Conservation (phyloP, 208 protist genomes). For the Porcisia deanei region DNA sequence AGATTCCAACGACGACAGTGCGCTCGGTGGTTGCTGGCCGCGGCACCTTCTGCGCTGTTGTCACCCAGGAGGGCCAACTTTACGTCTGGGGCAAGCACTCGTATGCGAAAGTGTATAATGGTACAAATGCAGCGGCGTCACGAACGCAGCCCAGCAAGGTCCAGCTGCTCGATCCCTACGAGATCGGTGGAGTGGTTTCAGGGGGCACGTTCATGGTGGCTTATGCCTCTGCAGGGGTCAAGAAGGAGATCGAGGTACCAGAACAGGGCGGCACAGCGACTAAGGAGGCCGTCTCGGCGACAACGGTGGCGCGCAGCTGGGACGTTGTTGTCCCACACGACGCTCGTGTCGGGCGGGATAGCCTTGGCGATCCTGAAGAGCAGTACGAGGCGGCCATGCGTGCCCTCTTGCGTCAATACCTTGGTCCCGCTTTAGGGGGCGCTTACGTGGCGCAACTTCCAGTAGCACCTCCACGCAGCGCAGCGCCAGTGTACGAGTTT, state of each 20-base stretch:
- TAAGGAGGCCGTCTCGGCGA: neutral
- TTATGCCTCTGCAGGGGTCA: constrained; percentile 26
- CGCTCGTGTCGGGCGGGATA: constrained; percentile 36
- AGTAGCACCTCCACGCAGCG: constrained; percentile 38
- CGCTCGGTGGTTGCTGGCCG: constrained; percentile 48
- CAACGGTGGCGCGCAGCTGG: constrained; percentile 30
- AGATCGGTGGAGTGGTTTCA: constrained; percentile 33
- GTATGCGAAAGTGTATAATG: constrained; percentile 58
- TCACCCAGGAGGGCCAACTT: constrained; percentile 45
- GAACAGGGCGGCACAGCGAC: constrained; percentile 2
- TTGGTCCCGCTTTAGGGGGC: constrained; percentile 39
- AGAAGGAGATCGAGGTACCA: constrained; percentile 4
- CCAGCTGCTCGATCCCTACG: constrained; percentile 37
- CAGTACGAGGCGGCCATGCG: constrained; percentile 55
- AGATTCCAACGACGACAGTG: constrained; percentile 36
- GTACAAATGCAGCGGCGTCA: constrained; percentile 33
- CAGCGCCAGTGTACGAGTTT: constrained; percentile 37
- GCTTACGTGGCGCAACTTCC: constrained; percentile 50
- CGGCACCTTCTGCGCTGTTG: constrained; percentile 41
- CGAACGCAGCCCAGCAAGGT: constrained; percentile 34
- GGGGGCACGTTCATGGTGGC: constrained; percentile 70
- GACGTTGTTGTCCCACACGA: constrained; percentile 82
- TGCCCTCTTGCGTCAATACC: constrained; percentile 61
- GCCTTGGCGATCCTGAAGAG: constrained; percentile 33
- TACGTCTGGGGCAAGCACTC: constrained; percentile 81